These are phyloP conservation scores for Solanum pinnatisectum DNA, from an alignment of 257 asterid species.

Conservation along the genomic window DNA sequence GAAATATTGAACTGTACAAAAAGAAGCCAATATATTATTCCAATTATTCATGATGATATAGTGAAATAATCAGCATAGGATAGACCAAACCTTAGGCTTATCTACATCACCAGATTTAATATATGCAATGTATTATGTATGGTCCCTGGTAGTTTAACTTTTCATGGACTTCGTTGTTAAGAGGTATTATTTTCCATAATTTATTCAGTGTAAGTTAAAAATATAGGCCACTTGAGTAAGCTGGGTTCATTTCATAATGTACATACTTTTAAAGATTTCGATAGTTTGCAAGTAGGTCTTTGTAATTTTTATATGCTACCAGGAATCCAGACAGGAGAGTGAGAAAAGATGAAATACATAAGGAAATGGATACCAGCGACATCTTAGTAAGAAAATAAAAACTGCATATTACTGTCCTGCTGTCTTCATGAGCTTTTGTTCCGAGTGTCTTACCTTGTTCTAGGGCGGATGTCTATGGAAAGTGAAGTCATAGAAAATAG, in stretches of 20 bases:
- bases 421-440: not conserved
- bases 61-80: not conserved
- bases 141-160: not conserved
- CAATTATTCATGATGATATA: not conserved
- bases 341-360: not conserved
- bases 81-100: not conserved
- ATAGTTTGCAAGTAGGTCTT: not conserved
- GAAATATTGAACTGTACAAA: not conserved
- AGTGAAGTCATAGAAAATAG: not conserved
- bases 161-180: not conserved
- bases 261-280: not conserved
- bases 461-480: not conserved
- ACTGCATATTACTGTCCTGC: not conserved
- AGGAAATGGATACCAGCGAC: not conserved
- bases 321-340: not conserved
- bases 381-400: not conserved
- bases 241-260: not conserved
- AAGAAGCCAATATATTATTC: not conserved
- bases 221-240: not conserved
- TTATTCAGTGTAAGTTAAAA: not conserved
- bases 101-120: not conserved
- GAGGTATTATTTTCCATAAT: not conserved
- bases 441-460: not conserved
- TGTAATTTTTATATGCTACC: not conserved
- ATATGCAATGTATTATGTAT: not conserved